phyloP scores from a whole-genome alignment of 805 yeast genomes.

The Metschnikowia amazonensis region DNA sequence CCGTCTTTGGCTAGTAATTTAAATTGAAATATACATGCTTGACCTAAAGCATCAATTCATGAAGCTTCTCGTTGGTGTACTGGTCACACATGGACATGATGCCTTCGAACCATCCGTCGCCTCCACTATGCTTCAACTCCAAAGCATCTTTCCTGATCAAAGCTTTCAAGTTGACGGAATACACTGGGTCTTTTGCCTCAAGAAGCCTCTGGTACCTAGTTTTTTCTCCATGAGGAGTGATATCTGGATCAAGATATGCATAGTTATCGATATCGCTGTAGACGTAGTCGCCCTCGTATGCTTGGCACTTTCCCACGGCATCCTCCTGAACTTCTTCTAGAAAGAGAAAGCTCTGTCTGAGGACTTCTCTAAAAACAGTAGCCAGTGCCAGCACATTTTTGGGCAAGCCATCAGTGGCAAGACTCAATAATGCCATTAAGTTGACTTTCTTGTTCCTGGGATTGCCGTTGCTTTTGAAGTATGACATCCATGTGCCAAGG shows the following conservation, averaged over 20 bases:
- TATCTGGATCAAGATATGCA: slow-evolving; percentile 38
- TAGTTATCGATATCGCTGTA: slow-evolving; percentile 44
- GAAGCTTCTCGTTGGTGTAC: slow-evolving; percentile 32
- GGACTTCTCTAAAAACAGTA: slow-evolving; percentile 22
- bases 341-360: slow-evolving; percentile 40
- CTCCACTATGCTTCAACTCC: slow-evolving; percentile 24
- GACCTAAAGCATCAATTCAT: slow-evolving; percentile 10
- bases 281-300: slow-evolving; percentile 33
- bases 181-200: slow-evolving; percentile 32
- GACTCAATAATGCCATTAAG: slow-evolving; percentile 55
- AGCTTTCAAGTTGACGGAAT: slow-evolving; percentile 44
- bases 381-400: slow-evolving; percentile 19
- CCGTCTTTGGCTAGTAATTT: too few relatives aligned
- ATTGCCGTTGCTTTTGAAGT: slow-evolving; percentile 55
- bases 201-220: slow-evolving; percentile 32
- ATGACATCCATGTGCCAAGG: slow-evolving; percentile 37
- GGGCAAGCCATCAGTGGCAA: slow-evolving; percentile 37
- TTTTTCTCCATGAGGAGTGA: slow-evolving; percentile 42
- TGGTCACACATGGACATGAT: slow-evolving; percentile 35
- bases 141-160: slow-evolving; percentile 35
- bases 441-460: slow-evolving; percentile 72
- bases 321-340: slow-evolving; percentile 74
- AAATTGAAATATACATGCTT: too few relatives aligned
- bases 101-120: slow-evolving; percentile 29
- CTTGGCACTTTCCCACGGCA: slow-evolving; percentile 30